phyloP scores from a whole-genome alignment of 1,139 yeast species.

The Yamadazyma blattariae region DNA sequence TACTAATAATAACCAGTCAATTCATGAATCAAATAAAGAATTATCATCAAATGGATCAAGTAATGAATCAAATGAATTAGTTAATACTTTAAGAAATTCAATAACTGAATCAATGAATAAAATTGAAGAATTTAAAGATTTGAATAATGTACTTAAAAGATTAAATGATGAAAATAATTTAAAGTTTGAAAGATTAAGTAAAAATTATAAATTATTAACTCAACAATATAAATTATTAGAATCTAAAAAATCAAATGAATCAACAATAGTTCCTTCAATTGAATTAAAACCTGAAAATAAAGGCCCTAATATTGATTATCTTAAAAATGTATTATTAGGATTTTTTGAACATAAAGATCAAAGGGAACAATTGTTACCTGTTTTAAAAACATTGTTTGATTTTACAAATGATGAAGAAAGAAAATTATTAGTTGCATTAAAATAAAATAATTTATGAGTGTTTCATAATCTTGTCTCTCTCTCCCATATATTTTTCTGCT shows the following conservation, averaged over 20 bases:
- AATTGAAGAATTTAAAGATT: constrained; percentile 52
- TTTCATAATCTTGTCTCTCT: not conserved
- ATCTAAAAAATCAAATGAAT: constrained; percentile 5
- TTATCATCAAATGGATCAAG: not conserved
- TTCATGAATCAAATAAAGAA: not conserved
- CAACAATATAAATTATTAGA: constrained; percentile 49
- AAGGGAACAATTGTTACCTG: constrained; percentile 79
- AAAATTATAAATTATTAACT: constrained; percentile 60
- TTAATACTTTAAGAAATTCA: constrained; percentile 51
- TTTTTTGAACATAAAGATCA: constrained; percentile 92
- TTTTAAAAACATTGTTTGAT: constrained; percentile 70
- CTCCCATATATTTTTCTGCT: not conserved
- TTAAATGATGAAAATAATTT: constrained; percentile 66
- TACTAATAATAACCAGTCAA: too few species aligned
- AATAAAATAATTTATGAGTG: constrained; percentile 19
- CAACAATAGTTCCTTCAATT: not conserved
- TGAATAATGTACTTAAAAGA: constrained; percentile 57
- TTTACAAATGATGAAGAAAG: constrained; percentile 70
- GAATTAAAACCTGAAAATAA: not conserved
- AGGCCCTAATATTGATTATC: constrained; percentile 57
- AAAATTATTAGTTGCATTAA: constrained; percentile 61
- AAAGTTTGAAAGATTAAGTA: constrained; percentile 63
- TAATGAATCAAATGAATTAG: constrained; percentile 23
- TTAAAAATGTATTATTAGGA: constrained; percentile 84
- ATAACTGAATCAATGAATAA: constrained; percentile 49